Percentiles rank a stretch among this genome's conserved stretches.
These are phyloP conservation scores for Crepidotus sp. DNA, from an alignment of 1,284 basidiomycete genomes.

Conservation along the genomic window DNA sequence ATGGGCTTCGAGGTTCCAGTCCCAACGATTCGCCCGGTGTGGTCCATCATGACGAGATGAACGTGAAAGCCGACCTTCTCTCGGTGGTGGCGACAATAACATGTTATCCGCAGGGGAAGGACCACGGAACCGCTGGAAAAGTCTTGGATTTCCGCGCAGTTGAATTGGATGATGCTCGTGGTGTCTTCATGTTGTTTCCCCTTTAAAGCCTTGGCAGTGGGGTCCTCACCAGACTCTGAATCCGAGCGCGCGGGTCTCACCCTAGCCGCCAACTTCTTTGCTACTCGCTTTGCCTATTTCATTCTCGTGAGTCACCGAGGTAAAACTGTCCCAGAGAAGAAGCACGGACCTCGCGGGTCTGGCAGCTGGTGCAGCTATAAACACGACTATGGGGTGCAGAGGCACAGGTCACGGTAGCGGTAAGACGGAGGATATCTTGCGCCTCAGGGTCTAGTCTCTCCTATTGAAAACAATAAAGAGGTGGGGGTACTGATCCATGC, in stretches of 20 bases:
- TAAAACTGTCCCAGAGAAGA: slow-evolving; percentile 5
- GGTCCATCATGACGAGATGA: slow-evolving; percentile 82
- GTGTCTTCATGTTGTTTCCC: slow-evolving; percentile 55
- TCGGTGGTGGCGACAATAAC: slow-evolving; percentile 97
- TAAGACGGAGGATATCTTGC: slow-evolving; percentile 64
- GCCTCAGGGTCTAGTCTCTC: slow-evolving; percentile 51
- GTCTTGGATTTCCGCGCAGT: slow-evolving; percentile 87
- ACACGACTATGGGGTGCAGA: slow-evolving; percentile 74
- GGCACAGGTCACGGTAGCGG: slow-evolving; percentile 61
- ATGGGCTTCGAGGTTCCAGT: slow-evolving; percentile 84
- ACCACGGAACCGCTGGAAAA: slow-evolving; percentile 84
- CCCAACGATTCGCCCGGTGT: slow-evolving; percentile 75
- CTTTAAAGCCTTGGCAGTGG: slow-evolving; percentile 33
- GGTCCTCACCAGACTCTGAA: slow-evolving; percentile 58
- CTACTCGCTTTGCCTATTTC: slow-evolving; percentile 73
- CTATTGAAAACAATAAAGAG: slow-evolving; percentile 17
- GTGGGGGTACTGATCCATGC: slow-evolving; percentile 19
- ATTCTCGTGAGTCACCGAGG: slow-evolving; percentile 7
- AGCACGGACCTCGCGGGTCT: slow-evolving; percentile 65
- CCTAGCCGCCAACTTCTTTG: slow-evolving; percentile 75
- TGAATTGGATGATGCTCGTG: slow-evolving; percentile 89
- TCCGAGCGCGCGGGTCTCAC: slow-evolving; percentile 71
- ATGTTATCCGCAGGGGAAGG: slow-evolving; percentile 92
- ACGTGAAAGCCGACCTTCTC: slow-evolving; percentile 96
- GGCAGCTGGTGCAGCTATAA: slow-evolving; percentile 76